These are phyloP conservation scores for Hyaloscypha variabilis DNA, from an alignment of 495 filamentous ascomycete species.

Conservation along the genomic window DNA sequence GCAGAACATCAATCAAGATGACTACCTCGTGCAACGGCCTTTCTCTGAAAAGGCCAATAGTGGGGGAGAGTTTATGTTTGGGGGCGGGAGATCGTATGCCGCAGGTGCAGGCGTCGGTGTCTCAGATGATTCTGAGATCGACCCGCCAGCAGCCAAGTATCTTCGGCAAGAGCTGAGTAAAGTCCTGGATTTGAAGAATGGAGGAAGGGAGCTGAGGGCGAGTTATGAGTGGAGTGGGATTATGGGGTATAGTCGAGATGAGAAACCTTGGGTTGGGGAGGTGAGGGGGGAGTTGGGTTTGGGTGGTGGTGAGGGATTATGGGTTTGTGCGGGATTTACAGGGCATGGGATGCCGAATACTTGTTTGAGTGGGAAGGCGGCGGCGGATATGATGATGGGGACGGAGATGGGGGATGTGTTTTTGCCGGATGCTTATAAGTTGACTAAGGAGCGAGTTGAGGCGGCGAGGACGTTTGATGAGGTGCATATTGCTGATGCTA, in stretches of 20 bases:
- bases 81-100: conserved; percentile 56
- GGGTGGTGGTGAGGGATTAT: conserved; percentile 47
- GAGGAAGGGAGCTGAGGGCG: conserved; percentile 48
- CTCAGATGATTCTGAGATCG: conserved; percentile 57
- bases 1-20: conserved; percentile 50
- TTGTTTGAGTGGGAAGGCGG: conserved; percentile 67
- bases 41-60: conserved; percentile 24
- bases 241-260: conserved; percentile 77
- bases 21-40: conserved; percentile 77
- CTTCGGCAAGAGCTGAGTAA: conserved; percentile 48
- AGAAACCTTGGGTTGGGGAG: conserved; percentile 66
- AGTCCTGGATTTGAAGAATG: conserved; percentile 36
- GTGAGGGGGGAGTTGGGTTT: conserved; percentile 49
- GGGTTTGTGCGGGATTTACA: conserved; percentile 63
- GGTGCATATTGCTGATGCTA: conserved; percentile 24
- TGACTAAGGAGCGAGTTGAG: conserved; percentile 44
- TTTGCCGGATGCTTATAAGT: conserved; percentile 47
- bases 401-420: conserved; percentile 36
- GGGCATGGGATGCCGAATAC: conserved; percentile 86
- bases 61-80: conserved; percentile 65
- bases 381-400: conserved; percentile 62
- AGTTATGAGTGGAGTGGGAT: conserved; percentile 77
- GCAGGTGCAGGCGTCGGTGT: conserved; percentile 52
- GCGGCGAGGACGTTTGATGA: conserved; percentile 20
- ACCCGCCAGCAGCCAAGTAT: conserved; percentile 51